Base-by-base conservation (phyloP, 345 rosid genomes). In the Lumnitzera littorea region DNA sequence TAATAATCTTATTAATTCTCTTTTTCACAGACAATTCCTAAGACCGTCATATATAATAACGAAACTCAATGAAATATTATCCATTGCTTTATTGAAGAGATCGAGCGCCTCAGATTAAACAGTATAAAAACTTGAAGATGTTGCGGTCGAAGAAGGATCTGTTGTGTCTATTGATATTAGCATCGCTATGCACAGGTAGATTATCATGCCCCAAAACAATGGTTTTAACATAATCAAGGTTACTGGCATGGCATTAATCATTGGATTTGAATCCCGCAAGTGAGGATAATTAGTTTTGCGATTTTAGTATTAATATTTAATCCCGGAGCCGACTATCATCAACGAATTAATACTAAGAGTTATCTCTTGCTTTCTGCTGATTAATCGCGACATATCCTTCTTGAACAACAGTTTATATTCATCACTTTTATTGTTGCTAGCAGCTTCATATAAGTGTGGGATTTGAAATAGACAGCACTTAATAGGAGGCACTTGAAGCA, bases 71-170 rank as follows among this genome's bases (percentile, higher is more conserved):
- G 80, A 53, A 76, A 84, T 62, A 60, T 94, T 52, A 72, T 90
- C 5, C 86, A 90, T 60, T 86, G 91, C 95, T 96, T 97, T 4
- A 96, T 90, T 17, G 86, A 86, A 57, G 99, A 94, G 76, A 67
- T 82, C 15, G 85, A 90, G 61, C 80, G 85, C 74, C 77, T 94
- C 65, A 83, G 97, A 77, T 25, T 78, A 52, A 84, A 67, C 63
- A 70, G 82, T 61, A 74, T 78, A n/a, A 24, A 52, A 69, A 7
- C 79, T 88, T 31, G 58, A 77, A 24, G 64, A 78, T 1, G 67
- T 94, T 12, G 48, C 75, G 5, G 61, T 90, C 3, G 73, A 65
- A 36, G 84, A 96, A 1, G 97, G 96, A 3, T 67, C 87, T 0
- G 64, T 84, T 13, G 67, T 90, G 58, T 85, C 86, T 0, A 64